phyloP scores from a whole-genome alignment of 1,284 basidiomycete genomes.

The Tylopilus sp. region DNA sequence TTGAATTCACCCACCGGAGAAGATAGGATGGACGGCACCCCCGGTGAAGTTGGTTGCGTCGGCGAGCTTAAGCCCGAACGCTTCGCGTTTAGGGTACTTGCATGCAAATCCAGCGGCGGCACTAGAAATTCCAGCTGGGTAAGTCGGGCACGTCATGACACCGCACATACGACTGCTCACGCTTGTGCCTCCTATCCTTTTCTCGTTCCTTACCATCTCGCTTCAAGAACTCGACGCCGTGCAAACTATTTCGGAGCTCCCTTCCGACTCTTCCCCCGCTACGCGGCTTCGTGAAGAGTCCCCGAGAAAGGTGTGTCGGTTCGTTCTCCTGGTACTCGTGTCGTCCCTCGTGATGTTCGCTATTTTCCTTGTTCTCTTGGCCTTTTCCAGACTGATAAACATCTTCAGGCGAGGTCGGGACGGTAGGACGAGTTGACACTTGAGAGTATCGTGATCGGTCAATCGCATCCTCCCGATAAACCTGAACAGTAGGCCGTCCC shows the following conservation, averaged over 20 bases:
- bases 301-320: conserved; percentile 27
- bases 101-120: conserved; percentile 36
- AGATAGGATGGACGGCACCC: conserved; percentile 29
- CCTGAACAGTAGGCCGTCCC: conserved; percentile 7
- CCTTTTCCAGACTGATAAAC: conserved; percentile 11
- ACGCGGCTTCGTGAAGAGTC: conserved; percentile 42
- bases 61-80: conserved; percentile 41
- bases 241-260: conserved; percentile 48
- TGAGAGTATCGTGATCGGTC: conserved; percentile 18
- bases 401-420: conserved; percentile 18
- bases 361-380: conserved; percentile 56
- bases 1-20: conserved; percentile 70
- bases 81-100: conserved; percentile 30
- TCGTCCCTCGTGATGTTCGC: conserved; percentile 10
- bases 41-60: conserved; percentile 23
- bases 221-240: conserved; percentile 34
- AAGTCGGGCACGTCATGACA: background rate
- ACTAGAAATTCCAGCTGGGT: conserved; percentile 27
- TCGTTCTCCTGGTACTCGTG: conserved; percentile 22
- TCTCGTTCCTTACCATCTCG: conserved; percentile 45
- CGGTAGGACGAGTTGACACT: conserved; percentile 6
- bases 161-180: conserved; percentile 38
- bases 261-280: conserved; percentile 41
- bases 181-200: conserved; percentile 48
- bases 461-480: conserved; percentile 13